A percentile compares a stretch with the other conserved stretches of the same genome.
Evolutionary conservation across 768 basidiomycete species (phyloP).

Genomic region (Auriscalpium microsporum): DNA sequence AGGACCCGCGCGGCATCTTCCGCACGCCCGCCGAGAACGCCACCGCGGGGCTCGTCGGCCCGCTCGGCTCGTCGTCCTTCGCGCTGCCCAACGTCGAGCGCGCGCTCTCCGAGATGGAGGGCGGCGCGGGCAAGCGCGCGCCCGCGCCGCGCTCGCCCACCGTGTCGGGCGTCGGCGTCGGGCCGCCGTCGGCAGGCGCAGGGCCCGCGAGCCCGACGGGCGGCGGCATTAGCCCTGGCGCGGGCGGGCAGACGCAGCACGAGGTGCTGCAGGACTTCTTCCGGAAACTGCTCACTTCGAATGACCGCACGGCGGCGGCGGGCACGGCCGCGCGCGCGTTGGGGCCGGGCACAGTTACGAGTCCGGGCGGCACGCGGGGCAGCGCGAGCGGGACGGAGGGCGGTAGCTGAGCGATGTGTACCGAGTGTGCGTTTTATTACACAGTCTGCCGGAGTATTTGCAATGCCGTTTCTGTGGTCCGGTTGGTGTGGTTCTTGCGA

Average conservation of each 20-base stretch:
- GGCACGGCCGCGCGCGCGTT: conserved; percentile 25
- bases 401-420: not conserved
- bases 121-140: conserved; percentile 26
- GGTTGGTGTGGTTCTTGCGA: too few species aligned
- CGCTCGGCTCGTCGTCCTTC: conserved; percentile 81
- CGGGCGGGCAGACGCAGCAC: conserved; percentile 61
- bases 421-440: too few species aligned
- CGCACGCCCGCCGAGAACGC: conserved; percentile 61
- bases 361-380: not conserved
- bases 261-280: conserved; percentile 86
- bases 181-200: conserved; percentile 8
- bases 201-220: conserved; percentile 22
- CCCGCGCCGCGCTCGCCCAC: conserved; percentile 15
- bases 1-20: conserved; percentile 85
- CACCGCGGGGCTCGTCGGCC: conserved; percentile 81
- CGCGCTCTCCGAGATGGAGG: conserved; percentile 84
- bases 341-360: conserved; percentile 6
- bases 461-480: too few species aligned
- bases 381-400: conserved; percentile 1
- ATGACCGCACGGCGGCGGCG: conserved; percentile 39
- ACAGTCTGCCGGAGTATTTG: too few species aligned
- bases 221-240: conserved; percentile 27
- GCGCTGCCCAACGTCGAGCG: conserved; percentile 82
- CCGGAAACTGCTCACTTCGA: conserved; percentile 68
- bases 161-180: conserved; percentile 17